These are phyloP conservation scores for Suhomyces canberraensis DNA, from an alignment of 805 yeast species.

Conservation along the genomic window DNA sequence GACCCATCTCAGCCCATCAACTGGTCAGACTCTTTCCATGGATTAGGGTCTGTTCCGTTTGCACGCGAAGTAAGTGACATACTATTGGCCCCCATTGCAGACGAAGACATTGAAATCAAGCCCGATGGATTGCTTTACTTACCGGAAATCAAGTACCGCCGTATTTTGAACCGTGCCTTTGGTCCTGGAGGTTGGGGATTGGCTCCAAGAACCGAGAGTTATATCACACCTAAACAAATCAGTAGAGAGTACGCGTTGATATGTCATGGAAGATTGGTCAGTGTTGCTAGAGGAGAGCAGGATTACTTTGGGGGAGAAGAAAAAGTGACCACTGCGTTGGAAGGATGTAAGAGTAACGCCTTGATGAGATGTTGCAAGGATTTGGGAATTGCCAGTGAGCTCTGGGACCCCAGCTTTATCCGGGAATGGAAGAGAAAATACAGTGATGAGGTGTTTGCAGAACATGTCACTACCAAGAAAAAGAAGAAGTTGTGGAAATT, in stretches of 20 bases:
- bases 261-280: constrained; percentile 82
- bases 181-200: constrained; percentile 99
- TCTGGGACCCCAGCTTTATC: constrained; percentile 95
- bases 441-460: constrained; percentile 84
- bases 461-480: constrained; percentile 74
- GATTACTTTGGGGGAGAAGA: constrained; percentile 78
- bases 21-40: constrained; percentile 88
- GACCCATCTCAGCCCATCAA: constrained; percentile 36
- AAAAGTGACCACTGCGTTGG: constrained; percentile 92
- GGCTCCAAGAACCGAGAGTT: constrained; percentile 86
- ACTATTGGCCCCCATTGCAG: constrained; percentile 60
- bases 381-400: constrained; percentile 91
- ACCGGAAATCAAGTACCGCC: constrained; percentile 93
- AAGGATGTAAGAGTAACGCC: constrained; percentile 96
- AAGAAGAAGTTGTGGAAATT: constrained; percentile 88
- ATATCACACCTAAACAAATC: constrained; percentile 67
- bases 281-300: constrained; percentile 94
- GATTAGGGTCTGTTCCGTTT: constrained; percentile 80
- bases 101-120: constrained; percentile 83
- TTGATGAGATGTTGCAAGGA: constrained; percentile 98
- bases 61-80: constrained; percentile 54
- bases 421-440: constrained; percentile 35
- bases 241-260: constrained; percentile 89
- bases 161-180: constrained; percentile 84
- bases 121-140: constrained; percentile 91